Percentiles rank a stretch among this genome's conserved stretches.
Conservation (phyloP, 2,329 filamentous ascomycete genomes). For the Diaporthe helianthi region DNA sequence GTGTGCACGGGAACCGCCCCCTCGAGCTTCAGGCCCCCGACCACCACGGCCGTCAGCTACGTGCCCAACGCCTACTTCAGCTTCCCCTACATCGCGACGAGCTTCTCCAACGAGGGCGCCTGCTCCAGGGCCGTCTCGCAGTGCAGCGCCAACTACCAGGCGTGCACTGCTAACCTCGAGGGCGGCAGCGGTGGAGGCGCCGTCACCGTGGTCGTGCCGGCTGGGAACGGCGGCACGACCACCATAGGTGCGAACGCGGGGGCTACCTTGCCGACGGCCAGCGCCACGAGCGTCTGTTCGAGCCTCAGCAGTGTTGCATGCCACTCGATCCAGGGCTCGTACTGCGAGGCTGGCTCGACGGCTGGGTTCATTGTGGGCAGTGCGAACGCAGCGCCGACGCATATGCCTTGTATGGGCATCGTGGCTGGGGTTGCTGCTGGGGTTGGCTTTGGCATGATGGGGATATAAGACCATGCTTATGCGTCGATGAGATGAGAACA, state of each 20-base stretch:
- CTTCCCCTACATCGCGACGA: slow-evolving; percentile 64
- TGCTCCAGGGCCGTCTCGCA: slow-evolving; percentile 59
- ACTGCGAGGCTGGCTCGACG: slow-evolving; percentile 47
- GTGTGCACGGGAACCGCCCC: slow-evolving; percentile 65
- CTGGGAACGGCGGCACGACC: slow-evolving; percentile 56
- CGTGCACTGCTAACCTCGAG: slow-evolving; percentile 59
- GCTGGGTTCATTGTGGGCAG: slow-evolving; percentile 40
- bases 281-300: slow-evolving; percentile 61
- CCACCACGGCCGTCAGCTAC: slow-evolving; percentile 53
- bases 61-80: slow-evolving; percentile 66
- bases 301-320: slow-evolving; percentile 63
- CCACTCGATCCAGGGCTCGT: slow-evolving; percentile 49
- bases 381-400: slow-evolving; percentile 40
- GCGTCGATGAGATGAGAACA: too few species aligned
- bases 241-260: slow-evolving; percentile 54
- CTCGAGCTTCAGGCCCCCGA: slow-evolving; percentile 43
- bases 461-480: slow-evolving; percentile 3
- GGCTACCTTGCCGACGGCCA: slow-evolving; percentile 49
- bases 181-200: slow-evolving; percentile 44
- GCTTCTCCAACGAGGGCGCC: slow-evolving; percentile 56
- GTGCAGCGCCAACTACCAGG: slow-evolving; percentile 61
- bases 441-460: slow-evolving; percentile 33
- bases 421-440: slow-evolving; percentile 39
- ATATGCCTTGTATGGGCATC: slow-evolving; percentile 37
- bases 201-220: slow-evolving; percentile 63